Evolutionary conservation across 2,329 filamentous ascomycete species (phyloP), one percentile per base, ranked within the genome.

Genomic region (Orbilia ellipsospora): DNA sequence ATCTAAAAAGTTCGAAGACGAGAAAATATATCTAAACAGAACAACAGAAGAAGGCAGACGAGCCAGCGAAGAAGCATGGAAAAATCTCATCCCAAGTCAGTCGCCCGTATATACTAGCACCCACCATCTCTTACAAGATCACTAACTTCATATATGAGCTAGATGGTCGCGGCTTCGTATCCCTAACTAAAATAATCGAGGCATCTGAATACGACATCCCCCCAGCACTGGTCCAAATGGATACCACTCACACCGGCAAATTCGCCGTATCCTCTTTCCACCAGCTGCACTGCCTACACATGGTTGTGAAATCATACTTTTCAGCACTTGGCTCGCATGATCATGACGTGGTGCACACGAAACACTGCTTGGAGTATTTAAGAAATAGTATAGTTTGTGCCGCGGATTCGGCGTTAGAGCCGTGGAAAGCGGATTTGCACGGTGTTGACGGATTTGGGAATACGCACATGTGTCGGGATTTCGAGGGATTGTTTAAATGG

Each of bases 311-410:
- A 77, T 81, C 81, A 64, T 82, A 80, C 77, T 63, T 63, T 57
- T 23, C 42, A 13, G 70, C 70, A 0, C 51, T 74, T 7, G 63
- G 51, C 5, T 81, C 82, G 63, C 79, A 79, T n/a, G 82, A 82
- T 6, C 83, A 82, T 77, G 81, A 70, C 40, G 80, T 81, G 4
- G 69, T 79, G 23, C 83, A 84, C 77, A 80, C 81, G 56, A 77
- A 80, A 18, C 82, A 83, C 74, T 83, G 82, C 80, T 81, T 83
- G 75, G 82, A 83, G 63, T 83, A 83, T 52, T 76, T 83, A 7
- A 80, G 82, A 15, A 82, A 83, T 69, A 80, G 79, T 26, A 80
- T 83, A 65, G 81, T 82, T 78, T 83, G 82, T 50, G 77, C 81
- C 0, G 82, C 80, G 12, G 82, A 83, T 78, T 81, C 81, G n/a